phyloP scores from a whole-genome alignment of 805 yeast genomes.

The Zygosaccharomyces bisporus region DNA sequence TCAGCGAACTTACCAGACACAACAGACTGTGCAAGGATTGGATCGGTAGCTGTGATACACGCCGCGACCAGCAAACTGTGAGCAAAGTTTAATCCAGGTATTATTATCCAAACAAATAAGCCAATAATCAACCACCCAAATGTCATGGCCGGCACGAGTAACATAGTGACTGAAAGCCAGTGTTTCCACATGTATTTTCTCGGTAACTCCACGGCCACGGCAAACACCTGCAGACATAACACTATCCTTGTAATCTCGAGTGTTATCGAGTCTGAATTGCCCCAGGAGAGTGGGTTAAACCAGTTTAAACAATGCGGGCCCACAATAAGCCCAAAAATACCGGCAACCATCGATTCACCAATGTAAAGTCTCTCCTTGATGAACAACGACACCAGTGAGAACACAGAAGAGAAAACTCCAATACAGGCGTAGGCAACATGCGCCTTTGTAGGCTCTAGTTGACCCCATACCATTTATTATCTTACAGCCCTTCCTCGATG shows the following conservation, averaged over 20 bases:
- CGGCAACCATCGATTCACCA: slow-evolving; percentile 90
- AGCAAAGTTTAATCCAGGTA: slow-evolving; percentile 68
- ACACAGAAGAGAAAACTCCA: slow-evolving; percentile 76
- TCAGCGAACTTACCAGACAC: slow-evolving; percentile 87
- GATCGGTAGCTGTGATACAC: slow-evolving; percentile 93
- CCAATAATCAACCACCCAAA: slow-evolving; percentile 85
- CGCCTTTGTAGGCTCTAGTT: slow-evolving; percentile 48
- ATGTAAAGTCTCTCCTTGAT: slow-evolving; percentile 80
- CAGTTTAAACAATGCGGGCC: slow-evolving; percentile 85
- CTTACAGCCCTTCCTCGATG: background rate
- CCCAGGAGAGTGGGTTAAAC: slow-evolving; percentile 84
- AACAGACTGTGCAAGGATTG: slow-evolving; percentile 91
- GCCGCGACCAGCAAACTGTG: slow-evolving; percentile 75
- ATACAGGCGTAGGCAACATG: slow-evolving; percentile 86
- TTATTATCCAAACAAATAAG: slow-evolving; percentile 69
- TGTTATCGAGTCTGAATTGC: slow-evolving; percentile 76
- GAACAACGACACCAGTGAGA: slow-evolving; percentile 75
- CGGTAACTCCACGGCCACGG: slow-evolving; percentile 92
- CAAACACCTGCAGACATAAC: slow-evolving; percentile 83
- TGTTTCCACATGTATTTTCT: slow-evolving; percentile 82
- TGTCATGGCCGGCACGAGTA: slow-evolving; percentile 85
- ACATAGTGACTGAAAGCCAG: slow-evolving; percentile 69
- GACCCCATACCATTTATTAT: slow-evolving; percentile 35
- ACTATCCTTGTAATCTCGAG: slow-evolving; percentile 80
- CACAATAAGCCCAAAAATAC: slow-evolving; percentile 76